These are phyloP conservation scores for Mycotypha africana DNA, from an alignment of 371 early-diverging fungal genomes.

Conservation along the genomic window DNA sequence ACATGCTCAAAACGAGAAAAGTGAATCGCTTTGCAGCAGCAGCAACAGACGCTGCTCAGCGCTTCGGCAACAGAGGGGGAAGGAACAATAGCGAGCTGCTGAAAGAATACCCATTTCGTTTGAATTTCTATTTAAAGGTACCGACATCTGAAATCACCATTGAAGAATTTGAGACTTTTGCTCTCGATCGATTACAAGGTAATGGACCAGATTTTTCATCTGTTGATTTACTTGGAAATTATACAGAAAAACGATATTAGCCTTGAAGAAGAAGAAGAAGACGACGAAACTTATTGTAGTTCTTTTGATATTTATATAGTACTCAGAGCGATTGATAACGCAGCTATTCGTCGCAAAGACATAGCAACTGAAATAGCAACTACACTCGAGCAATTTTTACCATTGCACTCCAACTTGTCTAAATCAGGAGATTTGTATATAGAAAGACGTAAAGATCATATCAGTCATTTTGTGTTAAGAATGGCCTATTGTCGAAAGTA, in stretches of 20 bases:
- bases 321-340: constrained; percentile 80
- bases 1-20: constrained; percentile 15
- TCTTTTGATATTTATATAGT: too few species aligned
- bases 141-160: constrained; percentile 78
- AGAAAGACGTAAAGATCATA: constrained; percentile 87
- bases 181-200: constrained; percentile 89
- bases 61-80: too few species aligned
- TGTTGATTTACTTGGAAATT: too few species aligned
- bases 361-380: constrained; percentile 51
- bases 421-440: constrained; percentile 39
- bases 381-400: constrained; percentile 61
- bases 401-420: constrained; percentile 50
- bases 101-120: constrained; percentile 62
- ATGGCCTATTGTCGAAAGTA: constrained; percentile 88
- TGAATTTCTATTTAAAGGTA: constrained; percentile 78
- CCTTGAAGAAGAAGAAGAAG: too few species aligned
- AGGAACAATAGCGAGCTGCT: too few species aligned
- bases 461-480: constrained; percentile 90
- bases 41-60: constrained; percentile 6
- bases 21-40: constrained; percentile 26
- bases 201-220: too few species aligned
- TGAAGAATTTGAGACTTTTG: constrained; percentile 88
- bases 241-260: too few species aligned
- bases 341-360: constrained; percentile 71
- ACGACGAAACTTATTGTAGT: too few species aligned